Evolutionary conservation across 2,329 filamentous ascomycete genomes (phyloP).

Genomic region (Orbilia blumenaviensis): DNA sequence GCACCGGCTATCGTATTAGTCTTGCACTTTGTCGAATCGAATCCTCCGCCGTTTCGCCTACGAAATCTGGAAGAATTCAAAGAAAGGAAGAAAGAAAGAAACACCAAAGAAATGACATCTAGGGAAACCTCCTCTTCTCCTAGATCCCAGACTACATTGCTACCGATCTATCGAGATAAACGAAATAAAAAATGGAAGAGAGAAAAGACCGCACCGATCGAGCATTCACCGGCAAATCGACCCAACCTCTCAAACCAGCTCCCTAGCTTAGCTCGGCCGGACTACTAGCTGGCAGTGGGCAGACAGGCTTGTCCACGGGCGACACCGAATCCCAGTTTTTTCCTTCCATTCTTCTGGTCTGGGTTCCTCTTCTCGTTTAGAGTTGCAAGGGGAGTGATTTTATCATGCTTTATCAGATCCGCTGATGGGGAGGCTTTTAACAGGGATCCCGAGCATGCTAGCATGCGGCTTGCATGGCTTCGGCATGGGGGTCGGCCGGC

Average conservation of each 20-base stretch:
- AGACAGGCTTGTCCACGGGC: background rate
- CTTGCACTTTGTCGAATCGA: no score
- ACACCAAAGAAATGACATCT: no score
- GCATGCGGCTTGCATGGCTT: background rate
- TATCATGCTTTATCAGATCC: slow-evolving; percentile 54
- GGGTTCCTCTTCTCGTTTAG: no score
- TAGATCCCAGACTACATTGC: background rate
- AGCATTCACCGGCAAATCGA: slow-evolving; percentile 27
- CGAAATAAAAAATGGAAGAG: no score
- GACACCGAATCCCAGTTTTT: background rate
- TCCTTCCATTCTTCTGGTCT: no score
- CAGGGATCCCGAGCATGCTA: slow-evolving; percentile 17
- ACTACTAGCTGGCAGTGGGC: background rate
- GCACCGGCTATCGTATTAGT: no score
- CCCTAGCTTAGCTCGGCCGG: background rate
- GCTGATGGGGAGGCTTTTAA: slow-evolving; percentile 34
- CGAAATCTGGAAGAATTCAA: no score
- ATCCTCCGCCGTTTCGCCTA: no score
- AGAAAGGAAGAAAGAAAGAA: no score
- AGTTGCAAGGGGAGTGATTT: slow-evolving; percentile 28
- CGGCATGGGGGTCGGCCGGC: slow-evolving; percentile 16
- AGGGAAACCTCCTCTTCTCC: background rate
- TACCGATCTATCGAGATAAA: no score
- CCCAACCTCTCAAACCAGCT: slow-evolving; percentile 12
- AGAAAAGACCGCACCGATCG: slow-evolving; percentile 20